Evolutionary conservation across 257 asterid species (phyloP).

Genomic region (Solanum acaule): DNA sequence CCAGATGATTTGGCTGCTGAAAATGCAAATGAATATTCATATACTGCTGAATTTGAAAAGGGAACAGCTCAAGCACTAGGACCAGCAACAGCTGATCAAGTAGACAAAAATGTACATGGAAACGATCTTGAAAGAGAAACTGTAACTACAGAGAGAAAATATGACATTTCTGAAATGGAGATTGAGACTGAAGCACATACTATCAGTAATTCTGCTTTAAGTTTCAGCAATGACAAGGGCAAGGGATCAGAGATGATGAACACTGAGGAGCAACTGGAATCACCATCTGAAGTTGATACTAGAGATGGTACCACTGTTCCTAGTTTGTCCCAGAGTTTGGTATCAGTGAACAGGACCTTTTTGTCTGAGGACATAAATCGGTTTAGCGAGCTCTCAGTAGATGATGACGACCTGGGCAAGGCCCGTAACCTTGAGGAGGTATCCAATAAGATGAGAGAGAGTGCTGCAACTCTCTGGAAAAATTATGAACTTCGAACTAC

Average conservation of each 20-base stretch:
- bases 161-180: slow-evolving; percentile 34
- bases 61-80: slow-evolving; percentile 97
- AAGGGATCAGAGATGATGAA: slow-evolving; percentile 18
- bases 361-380: slow-evolving; percentile 40
- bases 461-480: slow-evolving; percentile 71
- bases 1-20: slow-evolving; percentile 50
- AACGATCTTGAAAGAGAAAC: slow-evolving; percentile 45
- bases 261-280: slow-evolving; percentile 34
- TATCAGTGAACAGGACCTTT: slow-evolving; percentile 40
- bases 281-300: slow-evolving; percentile 24
- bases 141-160: slow-evolving; percentile 23
- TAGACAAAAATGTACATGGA: slow-evolving; percentile 37
- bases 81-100: slow-evolving; percentile 86
- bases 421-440: slow-evolving; percentile 30
- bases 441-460: slow-evolving; percentile 36
- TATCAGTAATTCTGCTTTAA: slow-evolving; percentile 20
- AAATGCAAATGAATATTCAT: slow-evolving; percentile 75
- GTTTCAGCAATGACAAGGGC: slow-evolving; percentile 18
- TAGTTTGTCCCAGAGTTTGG: slow-evolving; percentile 34
- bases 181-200: slow-evolving; percentile 45
- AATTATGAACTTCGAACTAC: slow-evolving; percentile 53
- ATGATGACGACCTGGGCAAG: slow-evolving; percentile 52
- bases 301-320: slow-evolving; percentile 16
- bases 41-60: slow-evolving; percentile 70
- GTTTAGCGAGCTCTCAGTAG: slow-evolving; percentile 18